Base-by-base conservation (phyloP, 148 eudicot species). In the Rhododendron ferrugineum region DNA sequence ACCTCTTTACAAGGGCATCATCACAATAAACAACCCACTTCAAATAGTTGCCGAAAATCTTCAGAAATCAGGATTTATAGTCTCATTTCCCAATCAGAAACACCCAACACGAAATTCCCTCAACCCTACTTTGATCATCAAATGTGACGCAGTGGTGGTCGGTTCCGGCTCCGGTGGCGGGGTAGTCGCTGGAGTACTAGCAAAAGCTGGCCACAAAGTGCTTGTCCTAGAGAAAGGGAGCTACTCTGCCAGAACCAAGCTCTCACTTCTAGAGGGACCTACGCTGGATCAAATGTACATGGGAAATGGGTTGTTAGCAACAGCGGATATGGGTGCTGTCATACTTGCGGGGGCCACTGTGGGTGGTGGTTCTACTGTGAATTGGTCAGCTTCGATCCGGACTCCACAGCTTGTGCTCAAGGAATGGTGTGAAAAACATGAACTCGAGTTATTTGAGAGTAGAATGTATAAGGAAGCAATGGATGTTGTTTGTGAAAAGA, bases 131-230 rank as follows among this genome's bases (percentile, higher is more conserved):
- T 58, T 95, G 85, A 62, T 85, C 4, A 87, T 92, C 81, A 90
- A 87, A 73, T 95, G 98, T 52, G 96, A 95, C 26, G 98, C 81
- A 0, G 96, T 93, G 0, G 93, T 95, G 11, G 90, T 95, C 0
- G 98, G 98, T 2, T 93, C 98, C 0, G 98, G 98, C 47, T 91
- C 93, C 0, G 98, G 98, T 0, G 98, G 96, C 0, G 95, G 98
- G 1, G 92, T 95, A 1, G 89, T 89, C 6, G 96, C 95, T 0
- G 98, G 98, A 5, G 89, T 92, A 40, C 87, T 95, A 37, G 95
- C 98, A 3, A 84, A 91, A 44, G 92, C 96, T 0, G 98, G 96
- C 4, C 91, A 93, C 87, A 93, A 93, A 89, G 98, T 95, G 3
- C 42, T 94, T n/a, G 96, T 95, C 52, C 1, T 95, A 11, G 98